Evolutionary conservation across 169 alveolate species (phyloP).

Genomic region (Eimeria maxima): DNA sequence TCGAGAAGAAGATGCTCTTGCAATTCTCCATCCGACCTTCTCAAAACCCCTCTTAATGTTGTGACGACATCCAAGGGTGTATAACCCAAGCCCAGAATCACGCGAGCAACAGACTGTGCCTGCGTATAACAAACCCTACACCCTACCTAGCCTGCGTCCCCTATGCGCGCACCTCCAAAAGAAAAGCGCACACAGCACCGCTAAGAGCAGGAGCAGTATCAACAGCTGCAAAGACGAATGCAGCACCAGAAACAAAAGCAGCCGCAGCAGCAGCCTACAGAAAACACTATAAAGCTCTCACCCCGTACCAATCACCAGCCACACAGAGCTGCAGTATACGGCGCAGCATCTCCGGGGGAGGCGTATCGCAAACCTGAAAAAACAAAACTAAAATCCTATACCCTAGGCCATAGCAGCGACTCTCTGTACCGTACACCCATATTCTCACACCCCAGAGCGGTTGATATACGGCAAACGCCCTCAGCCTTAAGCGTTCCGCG

Average conservation of each 20-base stretch:
- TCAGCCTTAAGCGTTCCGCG: no score
- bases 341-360: slow-evolving; percentile 82
- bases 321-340: slow-evolving; percentile 59
- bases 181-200: neutral
- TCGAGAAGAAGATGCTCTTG: slow-evolving; percentile 83
- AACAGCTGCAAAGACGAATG: neutral
- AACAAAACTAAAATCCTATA: no score
- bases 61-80: slow-evolving; percentile 57
- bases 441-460: neutral
- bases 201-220: neutral
- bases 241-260: neutral
- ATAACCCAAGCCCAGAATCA: slow-evolving; percentile 9
- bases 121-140: slow-evolving; percentile 15
- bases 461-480: neutral
- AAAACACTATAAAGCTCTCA: neutral
- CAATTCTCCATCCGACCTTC: slow-evolving; percentile 72
- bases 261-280: neutral
- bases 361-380: slow-evolving; percentile 77
- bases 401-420: neutral
- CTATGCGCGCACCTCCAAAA: neutral
- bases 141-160: neutral
- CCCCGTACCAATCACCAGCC: slow-evolving; percentile 77
- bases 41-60: slow-evolving; percentile 73
- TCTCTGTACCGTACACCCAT: neutral
- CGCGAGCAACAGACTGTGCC: neutral